Percentiles rank a stretch among this genome's conserved stretches.
phyloP scores from a whole-genome alignment of 345 rosid genomes.

The Reutealis trisperma region DNA sequence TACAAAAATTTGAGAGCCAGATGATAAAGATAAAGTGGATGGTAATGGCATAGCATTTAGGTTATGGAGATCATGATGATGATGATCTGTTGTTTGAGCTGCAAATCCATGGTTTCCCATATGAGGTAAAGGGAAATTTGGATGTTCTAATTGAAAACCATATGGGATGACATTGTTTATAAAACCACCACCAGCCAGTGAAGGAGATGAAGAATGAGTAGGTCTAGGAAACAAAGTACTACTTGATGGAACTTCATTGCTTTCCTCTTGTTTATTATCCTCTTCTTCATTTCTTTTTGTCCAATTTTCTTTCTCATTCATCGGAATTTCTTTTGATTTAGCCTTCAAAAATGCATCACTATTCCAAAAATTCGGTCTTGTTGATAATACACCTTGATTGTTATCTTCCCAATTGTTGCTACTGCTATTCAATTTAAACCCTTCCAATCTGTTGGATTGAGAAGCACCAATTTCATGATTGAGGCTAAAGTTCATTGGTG shows the following conservation, averaged over 20 bases:
- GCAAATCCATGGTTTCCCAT: slow-evolving; percentile 38
- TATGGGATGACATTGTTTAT: slow-evolving; percentile 30
- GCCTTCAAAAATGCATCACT: slow-evolving; percentile 30
- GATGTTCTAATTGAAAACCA: slow-evolving; percentile 49
- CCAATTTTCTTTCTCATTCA: slow-evolving; percentile 38
- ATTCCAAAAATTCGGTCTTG: slow-evolving; percentile 32
- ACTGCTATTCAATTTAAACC: slow-evolving; percentile 20
- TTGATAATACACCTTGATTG: slow-evolving; percentile 27
- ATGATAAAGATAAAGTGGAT: slow-evolving; percentile 46
- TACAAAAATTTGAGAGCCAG: slow-evolving; percentile 48
- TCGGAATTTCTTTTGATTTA: slow-evolving; percentile 36
- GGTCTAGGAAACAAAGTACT: slow-evolving; percentile 17
- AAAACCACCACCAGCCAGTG: slow-evolving; percentile 21
- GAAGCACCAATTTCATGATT: slow-evolving; percentile 35
- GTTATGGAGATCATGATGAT: slow-evolving; percentile 29
- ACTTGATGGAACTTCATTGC: slow-evolving; percentile 23
- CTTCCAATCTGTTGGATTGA: slow-evolving; percentile 29
- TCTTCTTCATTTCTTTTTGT: slow-evolving; percentile 20
- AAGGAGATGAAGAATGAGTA: slow-evolving; percentile 22
- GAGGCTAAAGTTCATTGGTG: slow-evolving; percentile 41
- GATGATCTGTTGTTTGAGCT: slow-evolving; percentile 18
- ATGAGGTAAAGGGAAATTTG: slow-evolving; percentile 35
- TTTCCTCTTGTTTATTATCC: slow-evolving; percentile 20
- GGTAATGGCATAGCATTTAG: slow-evolving; percentile 53
- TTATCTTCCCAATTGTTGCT: slow-evolving; percentile 29